Conservation (phyloP, 2,329 filamentous ascomycete species). For the Coniella vitis region DNA sequence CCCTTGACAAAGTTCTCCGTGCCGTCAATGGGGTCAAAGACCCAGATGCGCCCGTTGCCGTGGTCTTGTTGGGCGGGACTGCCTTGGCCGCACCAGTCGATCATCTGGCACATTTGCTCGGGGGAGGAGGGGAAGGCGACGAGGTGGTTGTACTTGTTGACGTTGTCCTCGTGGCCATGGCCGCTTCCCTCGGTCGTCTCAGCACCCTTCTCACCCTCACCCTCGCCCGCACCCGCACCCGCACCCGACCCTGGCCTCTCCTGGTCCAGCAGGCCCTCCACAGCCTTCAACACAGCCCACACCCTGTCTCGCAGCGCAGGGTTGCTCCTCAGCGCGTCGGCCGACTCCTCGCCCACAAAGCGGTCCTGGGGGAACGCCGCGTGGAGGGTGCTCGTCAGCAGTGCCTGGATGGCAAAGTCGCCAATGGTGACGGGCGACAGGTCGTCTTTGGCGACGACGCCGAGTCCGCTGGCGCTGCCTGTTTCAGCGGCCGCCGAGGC, state of each 20-base stretch:
- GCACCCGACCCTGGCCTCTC: too few species aligned
- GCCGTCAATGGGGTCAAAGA: conserved; percentile 56
- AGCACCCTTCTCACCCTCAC: too few species aligned
- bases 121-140: conserved; percentile 28
- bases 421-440: conserved; percentile 51
- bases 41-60: conserved; percentile 39
- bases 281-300: conserved; percentile 26
- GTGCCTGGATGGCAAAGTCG: conserved; percentile 53
- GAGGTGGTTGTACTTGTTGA: conserved; percentile 19
- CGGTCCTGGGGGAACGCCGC: conserved; percentile 42
- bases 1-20: conserved; percentile 50
- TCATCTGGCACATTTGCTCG: conserved; percentile 44
- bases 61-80: conserved; percentile 21
- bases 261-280: not conserved
- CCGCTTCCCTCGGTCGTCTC: not conserved
- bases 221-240: too few species aligned
- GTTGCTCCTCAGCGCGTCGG: conserved; percentile 38
- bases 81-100: conserved; percentile 44
- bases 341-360: conserved; percentile 51
- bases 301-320: conserved; percentile 38
- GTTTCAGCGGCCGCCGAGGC: too few species aligned
- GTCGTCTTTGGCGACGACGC: conserved; percentile 46
- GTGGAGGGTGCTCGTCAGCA: conserved; percentile 44
- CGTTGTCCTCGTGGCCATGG: not conserved
- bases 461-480: conserved; percentile 26